Base-by-base conservation (phyloP, 2,329 filamentous ascomycete species). In the Trichoderma koningii region DNA sequence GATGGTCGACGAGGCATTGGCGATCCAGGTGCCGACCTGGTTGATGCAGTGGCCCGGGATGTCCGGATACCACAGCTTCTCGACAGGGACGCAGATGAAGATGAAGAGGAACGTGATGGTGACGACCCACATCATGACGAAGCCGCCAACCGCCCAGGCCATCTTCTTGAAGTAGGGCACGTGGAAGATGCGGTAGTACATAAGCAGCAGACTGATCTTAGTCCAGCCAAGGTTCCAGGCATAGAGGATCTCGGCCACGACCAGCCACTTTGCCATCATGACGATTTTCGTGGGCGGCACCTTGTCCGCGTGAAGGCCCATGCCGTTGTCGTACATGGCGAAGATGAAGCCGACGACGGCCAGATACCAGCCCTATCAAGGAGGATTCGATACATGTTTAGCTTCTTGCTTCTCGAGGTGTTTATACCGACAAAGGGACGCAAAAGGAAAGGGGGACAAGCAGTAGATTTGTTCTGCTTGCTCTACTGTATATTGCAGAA, bases 181-280 rank as follows among this genome's bases (percentile, higher is more conserved):
- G 21, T 74, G 79, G 55, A 85, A 85, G 67, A 85, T 82, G 69
- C 81, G 81, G 69, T 77, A 78, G 73, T 84, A 84, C 80, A 85
- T 82, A 48, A 83, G 71, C 51, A 85, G 69, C 23, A 85, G 74
- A 57, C 78, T 79, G 15, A 83, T 63, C 68, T 84, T 85, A n/a
- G 81, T 81, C 73, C 81, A 78, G 45, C 77, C 79, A 3, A 83
- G 72, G 34, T 80, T 82, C 69, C 76, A 82, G 28, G 76, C 78
- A 68, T 83, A 83, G 45, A 82, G 72, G 63, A 82, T 75, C 69
- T 82, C 81, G 23, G 78, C 80, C 12, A 80, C 78, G 14, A 83
- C 70, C 6, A 84, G 75, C 70, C 79, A 77, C 71, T 84, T 81
- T 14, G 78, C 77, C 73, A 81, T 78, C 70, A 76, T 72, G 53